Base-by-base conservation (phyloP, 768 basidiomycete genomes). In the Gloeopeniophorella convolvens region DNA sequence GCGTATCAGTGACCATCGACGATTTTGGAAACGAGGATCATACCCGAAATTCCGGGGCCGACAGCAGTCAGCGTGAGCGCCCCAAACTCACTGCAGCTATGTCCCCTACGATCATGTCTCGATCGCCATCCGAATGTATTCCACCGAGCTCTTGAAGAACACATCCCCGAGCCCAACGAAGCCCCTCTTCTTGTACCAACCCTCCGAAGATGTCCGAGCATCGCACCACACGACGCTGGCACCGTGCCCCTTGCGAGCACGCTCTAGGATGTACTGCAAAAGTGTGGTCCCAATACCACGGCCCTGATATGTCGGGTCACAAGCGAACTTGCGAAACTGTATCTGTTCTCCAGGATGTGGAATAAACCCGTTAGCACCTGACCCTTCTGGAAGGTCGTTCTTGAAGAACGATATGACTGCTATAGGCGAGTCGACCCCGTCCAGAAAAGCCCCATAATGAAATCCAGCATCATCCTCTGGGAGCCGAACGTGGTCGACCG, bases 321-420 rank as follows among this genome's bases (percentile, higher is more conserved):
- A 83, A 15, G 80, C 76, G 59, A 83, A 83, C 60, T 82, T 83
- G 54, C 79, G 69, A 65, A 82, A 81, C 24, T 78, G 72, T 18
- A 72, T 26, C 20, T 45, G 48, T 31, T 37, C 23, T 15, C 26
- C 13, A 18, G 42, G 30, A 18, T 20, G 41, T 5, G 39, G 15
- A 16, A 33, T 28, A 11, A 12, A 24, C 23, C n/a, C n/a, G n/a
- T 37, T 36, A 33, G 20, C 28, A 23, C 39, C 40, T 39, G n/a
- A 18, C 26, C 24, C 50, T 59, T 62, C 21, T 15, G 68, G 70
- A 36, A 73, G 50, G 21, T 66, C 54, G 51, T 78, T 76, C 34
- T 66, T 56, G 64, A 83, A 82, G 24, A 80, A 62, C 20, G 80
- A 83, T 47, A 80, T 74, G 48, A 82, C 75, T 37, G 76, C 74